Evolutionary conservation across 2,329 filamentous ascomycete species (phyloP), one percentile per base, ranked within the genome.

Genomic region (Aspergillus brunneoviolaceus): DNA sequence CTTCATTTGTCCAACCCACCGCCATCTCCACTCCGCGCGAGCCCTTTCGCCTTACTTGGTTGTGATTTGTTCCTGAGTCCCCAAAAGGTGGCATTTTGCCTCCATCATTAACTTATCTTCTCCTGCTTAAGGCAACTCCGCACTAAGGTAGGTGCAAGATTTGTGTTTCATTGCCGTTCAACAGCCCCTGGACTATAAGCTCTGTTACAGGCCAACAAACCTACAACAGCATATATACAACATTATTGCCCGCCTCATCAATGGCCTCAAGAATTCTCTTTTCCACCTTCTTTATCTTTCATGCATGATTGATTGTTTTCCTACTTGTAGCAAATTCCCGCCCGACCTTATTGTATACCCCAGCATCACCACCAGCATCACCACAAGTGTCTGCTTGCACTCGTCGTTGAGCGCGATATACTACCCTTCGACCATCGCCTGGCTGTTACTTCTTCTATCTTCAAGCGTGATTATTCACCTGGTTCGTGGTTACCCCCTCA

Each of bases 1-100:
- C 51, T 58, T 55, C 51, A 64, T 64, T 64, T 62, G 62, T 57
- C 60, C 54, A 51, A 35, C 23, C 27, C 54, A 33, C 47, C 23
- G 54, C 39, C 55, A 50, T 57, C 60, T 63, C 60, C 61, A 63
- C 61, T 57, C 42, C 42, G 51, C 49, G 39, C 58, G 55, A 60
- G 58, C 55, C 58, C 51, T 56, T 58, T 61, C 55, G 49, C 54
- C 55, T 52, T 51, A 33, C 33, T n/a, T 12, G 27, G 16, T 14
- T 49, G 25, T 55, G 52, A 51, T 59, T 55, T 48, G 51, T 27
- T 51, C 39, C 51, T 51, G 14, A 9, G 39, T 50, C 45, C 45
- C 14, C 45, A 33, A 33, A 42, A 50, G 47, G 58, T 55, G 53
- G 42, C 53, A 55, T 49, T 55, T 55, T 12, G 27, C 53, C 53